Evolutionary conservation across 495 filamentous ascomycete species (phyloP).

Genomic region (Physcia stellaris): DNA sequence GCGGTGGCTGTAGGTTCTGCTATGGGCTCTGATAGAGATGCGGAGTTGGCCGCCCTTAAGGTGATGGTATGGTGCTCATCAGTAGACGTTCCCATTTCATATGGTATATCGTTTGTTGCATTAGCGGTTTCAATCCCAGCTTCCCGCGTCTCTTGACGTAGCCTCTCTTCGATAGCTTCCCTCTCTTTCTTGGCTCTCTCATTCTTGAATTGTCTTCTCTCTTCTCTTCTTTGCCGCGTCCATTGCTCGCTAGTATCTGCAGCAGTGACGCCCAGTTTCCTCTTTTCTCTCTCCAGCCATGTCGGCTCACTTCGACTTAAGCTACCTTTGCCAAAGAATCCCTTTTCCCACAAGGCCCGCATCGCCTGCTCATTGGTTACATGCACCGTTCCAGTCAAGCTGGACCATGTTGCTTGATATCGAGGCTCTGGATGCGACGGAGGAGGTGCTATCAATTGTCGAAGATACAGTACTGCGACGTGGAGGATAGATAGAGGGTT

Average conservation of each 20-base stretch:
- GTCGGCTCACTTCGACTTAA: constrained; percentile 87
- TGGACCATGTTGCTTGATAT: constrained; percentile 63
- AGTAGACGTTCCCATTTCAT: no score
- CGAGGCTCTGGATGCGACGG: constrained; percentile 49
- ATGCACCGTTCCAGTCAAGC: constrained; percentile 69
- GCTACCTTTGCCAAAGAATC: constrained; percentile 90
- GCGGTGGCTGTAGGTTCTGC: no score
- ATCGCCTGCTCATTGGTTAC: constrained; percentile 63
- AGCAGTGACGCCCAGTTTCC: constrained; percentile 46
- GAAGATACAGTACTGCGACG: constrained; percentile 60
- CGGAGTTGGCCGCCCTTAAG: no score
- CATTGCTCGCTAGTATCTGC: constrained; percentile 60
- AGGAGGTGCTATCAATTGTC: constrained; percentile 52
- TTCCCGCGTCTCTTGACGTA: constrained; percentile 37
- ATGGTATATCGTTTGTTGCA: no score
- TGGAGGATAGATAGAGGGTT: constrained; percentile 82
- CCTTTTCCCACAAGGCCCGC: constrained; percentile 79
- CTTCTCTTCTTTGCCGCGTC: constrained; percentile 62
- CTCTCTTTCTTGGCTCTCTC: constrained; percentile 77
- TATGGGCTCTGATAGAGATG: no score
- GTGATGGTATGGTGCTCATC: no score
- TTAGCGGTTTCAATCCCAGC: not conserved
- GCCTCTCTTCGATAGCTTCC: constrained; percentile 60
- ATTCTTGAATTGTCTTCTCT: constrained; percentile 73
- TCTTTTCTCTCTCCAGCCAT: constrained; percentile 76